phyloP scores from a whole-genome alignment of 257 asterid species.

The Capsicum pubescens region DNA sequence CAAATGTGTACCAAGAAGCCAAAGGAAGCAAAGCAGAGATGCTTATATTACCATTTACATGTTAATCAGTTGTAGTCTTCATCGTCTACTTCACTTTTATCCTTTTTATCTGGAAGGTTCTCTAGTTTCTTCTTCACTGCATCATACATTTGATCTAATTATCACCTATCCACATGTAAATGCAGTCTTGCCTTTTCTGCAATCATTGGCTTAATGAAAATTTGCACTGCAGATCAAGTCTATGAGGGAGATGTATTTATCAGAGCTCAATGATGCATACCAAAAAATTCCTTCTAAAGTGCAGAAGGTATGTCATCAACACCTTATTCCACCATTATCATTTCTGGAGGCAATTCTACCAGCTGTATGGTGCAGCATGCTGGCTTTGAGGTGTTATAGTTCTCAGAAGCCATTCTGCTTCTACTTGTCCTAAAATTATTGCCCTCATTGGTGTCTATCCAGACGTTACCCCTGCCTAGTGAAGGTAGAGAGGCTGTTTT shows the following conservation, averaged over 20 bases:
- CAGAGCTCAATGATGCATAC: conserved; percentile 69
- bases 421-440: too few species aligned
- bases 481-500: too few species aligned
- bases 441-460: too few species aligned
- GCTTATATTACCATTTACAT: too few species aligned
- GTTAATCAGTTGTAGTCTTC: not conserved
- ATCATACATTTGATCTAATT: not conserved
- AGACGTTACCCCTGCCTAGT: too few species aligned
- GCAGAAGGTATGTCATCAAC: conserved; percentile 54
- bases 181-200: not conserved
- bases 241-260: conserved; percentile 72
- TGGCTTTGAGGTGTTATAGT: too few species aligned
- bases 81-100: not conserved
- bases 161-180: not conserved
- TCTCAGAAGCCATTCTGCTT: too few species aligned
- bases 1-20: too few species aligned
- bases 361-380: too few species aligned
- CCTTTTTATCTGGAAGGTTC: not conserved
- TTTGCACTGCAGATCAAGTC: conserved; percentile 70
- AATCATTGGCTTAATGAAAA: not conserved
- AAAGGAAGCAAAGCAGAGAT: too few species aligned
- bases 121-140: not conserved
- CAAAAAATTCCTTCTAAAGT: conserved; percentile 64
- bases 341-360: too few species aligned
- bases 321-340: too few species aligned